Evolutionary conservation across 1,284 basidiomycete genomes (phyloP).

Genomic region (Microbotryum saponariae): DNA sequence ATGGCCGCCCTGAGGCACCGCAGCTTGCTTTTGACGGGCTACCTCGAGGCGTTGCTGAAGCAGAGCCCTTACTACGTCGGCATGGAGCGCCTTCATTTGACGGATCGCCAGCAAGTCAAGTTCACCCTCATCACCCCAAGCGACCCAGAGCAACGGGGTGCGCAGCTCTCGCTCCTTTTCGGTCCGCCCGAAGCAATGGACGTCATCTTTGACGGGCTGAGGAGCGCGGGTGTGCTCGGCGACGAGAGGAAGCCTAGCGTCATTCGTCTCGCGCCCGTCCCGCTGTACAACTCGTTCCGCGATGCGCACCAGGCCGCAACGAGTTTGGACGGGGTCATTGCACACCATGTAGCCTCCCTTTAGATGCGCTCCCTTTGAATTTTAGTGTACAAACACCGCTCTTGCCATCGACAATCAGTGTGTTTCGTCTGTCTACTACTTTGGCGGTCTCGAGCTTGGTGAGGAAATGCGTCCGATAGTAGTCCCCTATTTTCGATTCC

Average conservation of each 20-base stretch:
- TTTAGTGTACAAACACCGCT: too few relatives aligned
- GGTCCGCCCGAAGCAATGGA: slow-evolving; percentile 61
- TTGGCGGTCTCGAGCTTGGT: too few relatives aligned
- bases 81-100: slow-evolving; percentile 36
- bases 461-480: too few relatives aligned
- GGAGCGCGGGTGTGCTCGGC: slow-evolving; percentile 67
- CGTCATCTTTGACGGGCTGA: slow-evolving; percentile 55
- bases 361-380: too few relatives aligned
- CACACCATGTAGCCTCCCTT: not conserved
- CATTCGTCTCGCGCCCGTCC: slow-evolving; percentile 72
- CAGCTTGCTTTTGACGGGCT: slow-evolving; percentile 60
- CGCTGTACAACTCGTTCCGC: slow-evolving; percentile 71
- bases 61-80: slow-evolving; percentile 53
- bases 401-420: too few relatives aligned
- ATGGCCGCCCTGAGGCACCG: slow-evolving; percentile 61
- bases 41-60: slow-evolving; percentile 59
- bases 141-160: slow-evolving; percentile 60
- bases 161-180: slow-evolving; percentile 77
- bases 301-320: slow-evolving; percentile 65
- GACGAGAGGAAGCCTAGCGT: slow-evolving; percentile 85
- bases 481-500: too few relatives aligned
- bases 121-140: slow-evolving; percentile 85
- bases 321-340: slow-evolving; percentile 51
- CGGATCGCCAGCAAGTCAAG: slow-evolving; percentile 33
- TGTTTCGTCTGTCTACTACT: too few relatives aligned